Conservation (phyloP, 169 alveolate genomes). For the Theileria orientalis region DNA sequence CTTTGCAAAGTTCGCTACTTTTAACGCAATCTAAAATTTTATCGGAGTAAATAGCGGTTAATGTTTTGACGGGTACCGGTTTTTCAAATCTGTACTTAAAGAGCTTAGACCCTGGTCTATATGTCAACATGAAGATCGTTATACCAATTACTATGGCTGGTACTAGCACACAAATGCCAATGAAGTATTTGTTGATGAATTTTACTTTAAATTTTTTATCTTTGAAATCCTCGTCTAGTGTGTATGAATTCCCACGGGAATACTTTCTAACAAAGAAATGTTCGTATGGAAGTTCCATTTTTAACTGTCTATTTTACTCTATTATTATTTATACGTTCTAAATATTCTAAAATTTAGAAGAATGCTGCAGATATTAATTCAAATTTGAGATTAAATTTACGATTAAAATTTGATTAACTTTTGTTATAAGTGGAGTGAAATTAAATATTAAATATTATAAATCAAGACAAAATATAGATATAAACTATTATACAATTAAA, state of each 20-base stretch:
- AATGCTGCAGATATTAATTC: too few relatives aligned
- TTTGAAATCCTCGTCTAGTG: neutral
- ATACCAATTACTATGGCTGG: neutral
- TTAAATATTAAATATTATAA: neutral
- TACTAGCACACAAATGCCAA: neutral
- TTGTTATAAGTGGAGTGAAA: too few relatives aligned
- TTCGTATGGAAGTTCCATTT: neutral
- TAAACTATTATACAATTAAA: too few relatives aligned
- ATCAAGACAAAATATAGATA: neutral
- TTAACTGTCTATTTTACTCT: too few relatives aligned
- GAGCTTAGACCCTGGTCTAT: neutral
- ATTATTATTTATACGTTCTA: too few relatives aligned
- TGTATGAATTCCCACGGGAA: constrained; percentile 1
- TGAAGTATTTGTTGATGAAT: neutral
- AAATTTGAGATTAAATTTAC: too few relatives aligned
- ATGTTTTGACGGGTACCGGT: neutral
- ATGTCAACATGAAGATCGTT: neutral
- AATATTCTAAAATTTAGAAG: too few relatives aligned
- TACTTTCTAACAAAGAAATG: neutral
- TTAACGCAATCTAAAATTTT: neutral
- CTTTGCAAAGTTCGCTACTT: neutral
- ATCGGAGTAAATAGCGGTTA: neutral
- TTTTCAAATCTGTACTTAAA: neutral
- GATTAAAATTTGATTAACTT: too few relatives aligned
- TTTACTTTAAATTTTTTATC: neutral